These are phyloP conservation scores for Pythium chondricola DNA, from an alignment of 352 stramenopile genomes.

Conservation along the genomic window DNA sequence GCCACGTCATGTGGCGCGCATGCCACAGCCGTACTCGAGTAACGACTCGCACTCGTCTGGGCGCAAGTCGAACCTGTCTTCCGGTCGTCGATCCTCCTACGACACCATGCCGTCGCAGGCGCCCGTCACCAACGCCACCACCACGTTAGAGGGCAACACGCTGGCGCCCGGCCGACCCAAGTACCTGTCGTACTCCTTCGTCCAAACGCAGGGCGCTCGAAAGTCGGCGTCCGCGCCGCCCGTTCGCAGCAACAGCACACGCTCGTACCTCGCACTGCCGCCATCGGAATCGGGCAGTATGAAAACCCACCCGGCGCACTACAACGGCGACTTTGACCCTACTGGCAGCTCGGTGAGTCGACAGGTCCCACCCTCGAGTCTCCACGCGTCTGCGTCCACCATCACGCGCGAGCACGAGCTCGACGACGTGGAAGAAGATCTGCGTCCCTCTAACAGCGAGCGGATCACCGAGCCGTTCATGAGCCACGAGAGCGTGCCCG, in stretches of 20 bases:
- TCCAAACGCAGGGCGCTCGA: neutral
- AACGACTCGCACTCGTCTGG: neutral
- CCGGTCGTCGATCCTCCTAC: slow-evolving; percentile 1
- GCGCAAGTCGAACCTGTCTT: neutral
- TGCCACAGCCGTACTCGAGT: too few relatives aligned
- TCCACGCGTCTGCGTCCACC: neutral
- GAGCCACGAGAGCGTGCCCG: neutral
- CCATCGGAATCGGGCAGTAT: neutral
- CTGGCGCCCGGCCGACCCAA: slow-evolving; percentile 11
- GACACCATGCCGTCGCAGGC: too few relatives aligned
- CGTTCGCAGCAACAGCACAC: neutral
- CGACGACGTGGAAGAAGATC: neutral
- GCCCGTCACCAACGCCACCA: slow-evolving; percentile 3
- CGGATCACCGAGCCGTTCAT: neutral
- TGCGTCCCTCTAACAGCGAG: neutral
- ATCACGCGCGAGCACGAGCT: neutral
- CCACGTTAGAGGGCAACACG: slow-evolving; percentile 13
- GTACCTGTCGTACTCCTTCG: slow-evolving; percentile 18
- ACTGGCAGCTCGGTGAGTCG: neutral
- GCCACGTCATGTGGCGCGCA: neutral
- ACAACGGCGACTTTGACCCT: neutral
- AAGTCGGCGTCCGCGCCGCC: neutral
- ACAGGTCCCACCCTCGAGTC: neutral
- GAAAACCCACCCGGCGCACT: neutral
- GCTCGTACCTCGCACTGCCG: neutral